Evolutionary conservation across 1,139 yeast genomes (phyloP).

Genomic region (Debaryomycetaceae sp.): DNA sequence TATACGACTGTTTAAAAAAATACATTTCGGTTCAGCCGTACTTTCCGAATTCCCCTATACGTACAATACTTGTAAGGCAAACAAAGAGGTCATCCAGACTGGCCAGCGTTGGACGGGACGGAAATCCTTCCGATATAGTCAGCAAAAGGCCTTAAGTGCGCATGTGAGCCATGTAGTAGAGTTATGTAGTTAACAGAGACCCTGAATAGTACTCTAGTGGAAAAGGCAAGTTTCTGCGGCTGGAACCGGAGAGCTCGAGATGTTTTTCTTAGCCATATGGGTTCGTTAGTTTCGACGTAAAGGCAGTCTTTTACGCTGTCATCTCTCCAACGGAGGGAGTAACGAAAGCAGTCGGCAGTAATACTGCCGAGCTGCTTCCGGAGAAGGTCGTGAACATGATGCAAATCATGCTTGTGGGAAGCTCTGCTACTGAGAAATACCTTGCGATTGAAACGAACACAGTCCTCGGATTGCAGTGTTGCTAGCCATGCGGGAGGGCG

Average conservation of each 20-base stretch:
- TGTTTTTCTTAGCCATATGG: constrained; percentile 8
- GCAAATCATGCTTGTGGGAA: neutral
- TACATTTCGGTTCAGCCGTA: neutral
- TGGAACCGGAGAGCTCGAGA: constrained; percentile 5
- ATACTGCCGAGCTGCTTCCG: neutral
- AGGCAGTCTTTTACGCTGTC: too few species aligned
- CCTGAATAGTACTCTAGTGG: neutral
- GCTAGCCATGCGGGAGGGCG: neutral
- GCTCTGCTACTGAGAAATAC: neutral
- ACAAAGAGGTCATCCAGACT: neutral
- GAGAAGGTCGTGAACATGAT: neutral
- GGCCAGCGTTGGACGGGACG: neutral
- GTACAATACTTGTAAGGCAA: too few species aligned
- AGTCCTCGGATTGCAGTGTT: neutral
- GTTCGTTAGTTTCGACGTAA: constrained; percentile 4
- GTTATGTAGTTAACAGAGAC: neutral
- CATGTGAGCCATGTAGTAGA: constrained; percentile 1
- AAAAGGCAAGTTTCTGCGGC: neutral
- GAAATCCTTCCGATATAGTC: neutral
- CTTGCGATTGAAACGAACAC: neutral
- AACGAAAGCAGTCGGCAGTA: neutral
- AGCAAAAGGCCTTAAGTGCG: constrained; percentile 1
- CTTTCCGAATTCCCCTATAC: neutral
- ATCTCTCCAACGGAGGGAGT: neutral
- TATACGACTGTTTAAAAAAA: neutral